phyloP scores from a whole-genome alignment of 768 basidiomycete genomes.

The Lactarius hatsudake region DNA sequence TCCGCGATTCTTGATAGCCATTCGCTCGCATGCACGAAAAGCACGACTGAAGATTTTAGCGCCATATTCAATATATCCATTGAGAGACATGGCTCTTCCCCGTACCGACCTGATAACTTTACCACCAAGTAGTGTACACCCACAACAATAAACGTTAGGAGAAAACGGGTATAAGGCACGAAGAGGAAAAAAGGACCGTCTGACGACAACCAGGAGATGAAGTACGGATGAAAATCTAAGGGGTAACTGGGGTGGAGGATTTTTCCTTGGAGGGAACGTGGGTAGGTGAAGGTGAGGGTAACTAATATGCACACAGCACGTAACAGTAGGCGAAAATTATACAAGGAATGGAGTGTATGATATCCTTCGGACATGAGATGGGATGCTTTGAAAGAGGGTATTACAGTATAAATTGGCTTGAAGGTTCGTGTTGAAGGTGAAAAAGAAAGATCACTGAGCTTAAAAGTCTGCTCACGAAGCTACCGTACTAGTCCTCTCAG shows the following conservation, averaged over 20 bases:
- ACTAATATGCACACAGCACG: constrained; percentile 22
- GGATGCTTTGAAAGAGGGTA: constrained; percentile 6
- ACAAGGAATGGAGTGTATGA: constrained; percentile 9
- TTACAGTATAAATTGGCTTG: constrained; percentile 9
- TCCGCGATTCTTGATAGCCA: background rate
- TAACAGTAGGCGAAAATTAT: constrained; percentile 15
- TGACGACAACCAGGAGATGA: background rate
- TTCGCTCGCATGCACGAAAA: background rate
- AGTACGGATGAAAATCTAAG: background rate
- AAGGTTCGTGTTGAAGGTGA: too few species aligned
- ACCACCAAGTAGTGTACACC: constrained; percentile 20
- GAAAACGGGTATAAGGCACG: constrained; percentile 15
- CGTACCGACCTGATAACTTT: constrained; percentile 10
- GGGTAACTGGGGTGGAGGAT: background rate
- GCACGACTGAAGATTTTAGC: background rate
- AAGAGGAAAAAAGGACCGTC: constrained; percentile 10
- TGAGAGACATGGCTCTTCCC: constrained; percentile 5
- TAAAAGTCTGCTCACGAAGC: constrained; percentile 2
- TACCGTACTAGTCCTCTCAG: background rate
- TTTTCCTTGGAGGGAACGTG: background rate
- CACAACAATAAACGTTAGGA: constrained; percentile 12
- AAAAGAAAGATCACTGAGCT: background rate
- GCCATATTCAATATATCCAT: background rate
- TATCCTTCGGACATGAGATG: background rate
- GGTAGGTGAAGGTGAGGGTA: constrained; percentile 1